These are phyloP conservation scores for Fraxinus greggii DNA, from an alignment of 305 asterid genomes.

Conservation along the genomic window DNA sequence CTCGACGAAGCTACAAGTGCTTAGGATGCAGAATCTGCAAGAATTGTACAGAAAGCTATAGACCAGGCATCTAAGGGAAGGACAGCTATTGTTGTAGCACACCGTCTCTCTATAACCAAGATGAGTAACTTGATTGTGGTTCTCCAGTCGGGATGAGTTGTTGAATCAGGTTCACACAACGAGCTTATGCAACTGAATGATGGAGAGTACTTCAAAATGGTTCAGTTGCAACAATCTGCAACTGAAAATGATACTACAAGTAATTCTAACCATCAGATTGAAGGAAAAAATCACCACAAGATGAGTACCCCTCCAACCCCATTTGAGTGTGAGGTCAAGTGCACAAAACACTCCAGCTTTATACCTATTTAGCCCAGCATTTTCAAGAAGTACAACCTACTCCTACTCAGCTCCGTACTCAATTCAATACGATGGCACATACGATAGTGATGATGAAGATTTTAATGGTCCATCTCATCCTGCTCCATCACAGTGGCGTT, in stretches of 20 bases:
- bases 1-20: constrained; percentile 86
- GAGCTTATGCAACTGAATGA: constrained; percentile 55
- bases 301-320: constrained; percentile 53
- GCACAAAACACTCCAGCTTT: constrained; percentile 51
- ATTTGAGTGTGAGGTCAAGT: constrained; percentile 47
- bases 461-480: constrained; percentile 21
- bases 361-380: constrained; percentile 60
- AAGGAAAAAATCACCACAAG: constrained; percentile 30
- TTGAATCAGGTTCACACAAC: constrained; percentile 67
- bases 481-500: constrained; percentile 59
- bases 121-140: constrained; percentile 49
- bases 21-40: constrained; percentile 61
- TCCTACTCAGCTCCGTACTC: constrained; percentile 65
- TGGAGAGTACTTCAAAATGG: constrained; percentile 65
- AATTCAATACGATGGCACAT: constrained; percentile 49
- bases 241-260: constrained; percentile 18
- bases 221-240: constrained; percentile 50
- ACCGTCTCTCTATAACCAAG: constrained; percentile 62
- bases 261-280: constrained; percentile 27
- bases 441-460: constrained; percentile 49
- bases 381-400: constrained; percentile 43
- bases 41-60: constrained; percentile 60
- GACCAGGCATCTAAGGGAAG: constrained; percentile 64
- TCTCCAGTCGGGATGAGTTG: constrained; percentile 52
- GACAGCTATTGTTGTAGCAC: constrained; percentile 60